Conservation (phyloP, 176 grass and related monocot species). For the Carex littledalei region DNA sequence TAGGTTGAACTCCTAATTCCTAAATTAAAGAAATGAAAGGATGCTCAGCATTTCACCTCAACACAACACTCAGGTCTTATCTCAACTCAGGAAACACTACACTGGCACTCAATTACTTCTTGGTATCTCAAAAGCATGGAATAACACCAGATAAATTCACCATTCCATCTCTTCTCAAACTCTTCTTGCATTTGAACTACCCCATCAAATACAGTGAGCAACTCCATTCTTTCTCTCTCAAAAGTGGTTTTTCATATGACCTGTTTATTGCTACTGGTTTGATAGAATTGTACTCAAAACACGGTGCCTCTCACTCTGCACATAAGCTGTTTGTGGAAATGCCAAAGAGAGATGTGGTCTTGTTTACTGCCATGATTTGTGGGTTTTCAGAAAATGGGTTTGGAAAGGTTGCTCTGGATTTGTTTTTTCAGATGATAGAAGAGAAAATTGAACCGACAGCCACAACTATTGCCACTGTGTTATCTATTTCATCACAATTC, state of each 20-base stretch:
- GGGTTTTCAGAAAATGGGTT: slow-evolving; percentile 46
- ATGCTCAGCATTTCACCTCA: background rate
- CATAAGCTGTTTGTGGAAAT: slow-evolving; percentile 22
- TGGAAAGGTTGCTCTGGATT: background rate
- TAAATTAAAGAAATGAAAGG: background rate
- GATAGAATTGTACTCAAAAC: slow-evolving; percentile 41
- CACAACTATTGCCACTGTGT: background rate
- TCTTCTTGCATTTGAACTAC: slow-evolving; percentile 4
- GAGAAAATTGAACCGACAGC: slow-evolving; percentile 22
- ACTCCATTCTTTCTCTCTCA: slow-evolving; percentile 64
- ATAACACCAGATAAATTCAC: slow-evolving; percentile 36
- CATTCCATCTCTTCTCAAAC: slow-evolving; percentile 45
- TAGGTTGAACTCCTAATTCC: too few species aligned
- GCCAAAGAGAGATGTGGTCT: slow-evolving; percentile 37
- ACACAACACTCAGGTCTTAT: background rate
- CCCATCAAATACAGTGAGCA: slow-evolving; percentile 27
- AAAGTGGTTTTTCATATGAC: slow-evolving; percentile 46
- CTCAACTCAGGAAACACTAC: background rate
- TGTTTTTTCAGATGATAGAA: slow-evolving; percentile 25
- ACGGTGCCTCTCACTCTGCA: slow-evolving; percentile 29
- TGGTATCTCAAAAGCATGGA: background rate
- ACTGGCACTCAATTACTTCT: background rate
- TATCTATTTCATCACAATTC: background rate
- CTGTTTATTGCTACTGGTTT: slow-evolving; percentile 53
- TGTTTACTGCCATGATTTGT: slow-evolving; percentile 66